These are phyloP conservation scores for Collybiopsis confluens DNA, from an alignment of 768 basidiomycete genomes.

Conservation along the genomic window DNA sequence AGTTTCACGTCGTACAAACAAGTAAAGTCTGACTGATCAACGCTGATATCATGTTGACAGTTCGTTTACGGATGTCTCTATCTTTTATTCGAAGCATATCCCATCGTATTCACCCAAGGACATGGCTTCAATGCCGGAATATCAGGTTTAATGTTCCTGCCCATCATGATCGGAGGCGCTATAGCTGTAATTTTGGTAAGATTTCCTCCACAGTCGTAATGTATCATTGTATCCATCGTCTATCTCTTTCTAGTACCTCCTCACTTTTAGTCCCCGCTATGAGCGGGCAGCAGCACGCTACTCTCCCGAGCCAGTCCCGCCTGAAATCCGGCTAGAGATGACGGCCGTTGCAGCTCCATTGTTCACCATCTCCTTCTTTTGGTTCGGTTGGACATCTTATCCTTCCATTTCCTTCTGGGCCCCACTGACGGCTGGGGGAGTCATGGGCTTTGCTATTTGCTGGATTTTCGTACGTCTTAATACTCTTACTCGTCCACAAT, in stretches of 20 bases:
- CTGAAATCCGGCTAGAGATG: conserved; percentile 52
- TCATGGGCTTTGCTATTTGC: conserved; percentile 50
- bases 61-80: conserved; percentile 64
- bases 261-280: conserved; percentile 47
- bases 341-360: conserved; percentile 49
- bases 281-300: conserved; percentile 35
- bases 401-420: conserved; percentile 48
- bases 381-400: conserved; percentile 65
- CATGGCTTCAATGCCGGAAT: conserved; percentile 51
- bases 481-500: background rate
- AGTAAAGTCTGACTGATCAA: background rate
- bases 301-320: conserved; percentile 51
- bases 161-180: conserved; percentile 50
- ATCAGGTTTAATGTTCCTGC: conserved; percentile 58
- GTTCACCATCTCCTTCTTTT: conserved; percentile 54
- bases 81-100: conserved; percentile 58
- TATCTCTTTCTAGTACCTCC: conserved; percentile 32
- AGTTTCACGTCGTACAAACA: conserved; percentile 13
- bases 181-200: conserved; percentile 40
- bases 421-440: conserved; percentile 45
- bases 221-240: background rate
- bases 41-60: conserved; percentile 19
- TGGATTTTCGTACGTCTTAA: conserved; percentile 45
- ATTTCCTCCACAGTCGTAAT: background rate
- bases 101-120: conserved; percentile 50